These are phyloP conservation scores for Geosiphon pyriformis DNA, from an alignment of 192 early-diverging fungal genomes.

Conservation along the genomic window DNA sequence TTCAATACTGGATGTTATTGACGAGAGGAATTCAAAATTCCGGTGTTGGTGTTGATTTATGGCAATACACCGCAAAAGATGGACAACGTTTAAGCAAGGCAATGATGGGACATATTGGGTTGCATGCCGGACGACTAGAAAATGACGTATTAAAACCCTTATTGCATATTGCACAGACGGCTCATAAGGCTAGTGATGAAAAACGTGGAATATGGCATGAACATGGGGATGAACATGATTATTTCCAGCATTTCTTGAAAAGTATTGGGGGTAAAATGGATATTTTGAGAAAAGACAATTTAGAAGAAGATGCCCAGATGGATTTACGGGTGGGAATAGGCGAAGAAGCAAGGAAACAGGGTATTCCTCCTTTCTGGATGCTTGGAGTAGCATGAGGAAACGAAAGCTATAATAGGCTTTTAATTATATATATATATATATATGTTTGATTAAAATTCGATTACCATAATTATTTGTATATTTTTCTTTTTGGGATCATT, in stretches of 20 bases:
- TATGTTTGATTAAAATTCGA: too few species aligned
- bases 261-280: constrained; percentile 22
- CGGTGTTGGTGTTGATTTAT: constrained; percentile 45
- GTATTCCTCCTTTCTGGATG: constrained; percentile 54
- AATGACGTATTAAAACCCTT: constrained; percentile 44
- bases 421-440: too few species aligned
- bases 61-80: constrained; percentile 47
- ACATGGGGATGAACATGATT: constrained; percentile 23
- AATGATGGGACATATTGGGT: constrained; percentile 39
- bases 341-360: constrained; percentile 30
- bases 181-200: constrained; percentile 32
- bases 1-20: constrained; percentile 55
- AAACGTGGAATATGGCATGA: constrained; percentile 7
- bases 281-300: constrained; percentile 17
- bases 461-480: too few species aligned
- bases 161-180: constrained; percentile 41
- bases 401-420: too few species aligned
- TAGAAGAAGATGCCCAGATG: constrained; percentile 26
- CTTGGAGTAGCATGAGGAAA: constrained; percentile 36
- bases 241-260: constrained; percentile 16
- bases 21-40: constrained; percentile 48
- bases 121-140: constrained; percentile 29
- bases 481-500: too few species aligned
- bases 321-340: constrained; percentile 30
- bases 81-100: constrained; percentile 38